A percentile compares a stretch with the other conserved stretches of the same genome.
Conservation (phyloP, 139 green algal genomes). For the Chloropicon primus region DNA sequence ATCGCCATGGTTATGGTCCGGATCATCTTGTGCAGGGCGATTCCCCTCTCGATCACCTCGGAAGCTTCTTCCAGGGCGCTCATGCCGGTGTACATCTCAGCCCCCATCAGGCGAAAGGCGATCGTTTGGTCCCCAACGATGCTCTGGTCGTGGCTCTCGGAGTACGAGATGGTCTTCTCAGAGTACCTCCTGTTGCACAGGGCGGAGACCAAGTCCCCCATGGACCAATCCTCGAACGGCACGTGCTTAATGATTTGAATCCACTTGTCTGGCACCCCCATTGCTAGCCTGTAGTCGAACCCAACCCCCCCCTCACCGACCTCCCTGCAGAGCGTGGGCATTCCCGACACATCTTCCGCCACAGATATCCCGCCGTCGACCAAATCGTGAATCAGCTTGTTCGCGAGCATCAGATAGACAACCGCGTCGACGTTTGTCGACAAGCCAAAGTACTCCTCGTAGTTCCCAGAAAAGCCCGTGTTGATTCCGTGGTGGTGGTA, state of each 20-base stretch:
- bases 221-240: conserved; percentile 72
- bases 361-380: conserved; percentile 58
- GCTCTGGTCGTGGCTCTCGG: conserved; percentile 79
- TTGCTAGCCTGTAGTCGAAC: conserved; percentile 87
- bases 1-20: conserved; percentile 83
- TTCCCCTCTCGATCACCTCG: conserved; percentile 38
- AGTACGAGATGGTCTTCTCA: conserved; percentile 82
- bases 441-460: conserved; percentile 53
- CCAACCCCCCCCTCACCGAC: conserved; percentile 78
- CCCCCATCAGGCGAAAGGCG: conserved; percentile 98
- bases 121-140: conserved; percentile 96
- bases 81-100: conserved; percentile 78
- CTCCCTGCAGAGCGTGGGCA: conserved; percentile 76
- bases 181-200: conserved; percentile 81
- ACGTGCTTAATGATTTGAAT: conserved; percentile 40
- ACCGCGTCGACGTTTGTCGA: conserved; percentile 83
- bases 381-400: conserved; percentile 67
- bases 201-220: conserved; percentile 58
- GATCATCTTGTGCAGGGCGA: conserved; percentile 93
- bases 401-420: conserved; percentile 93
- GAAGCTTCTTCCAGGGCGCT: conserved; percentile 25
- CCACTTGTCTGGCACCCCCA: conserved; percentile 90
- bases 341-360: conserved; percentile 89
- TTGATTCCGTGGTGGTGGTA: conserved; percentile 93
- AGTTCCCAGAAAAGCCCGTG: conserved; percentile 64